These are phyloP conservation scores for Neurospora sp. DNA, from an alignment of 2,329 filamentous ascomycete genomes.

Conservation along the genomic window DNA sequence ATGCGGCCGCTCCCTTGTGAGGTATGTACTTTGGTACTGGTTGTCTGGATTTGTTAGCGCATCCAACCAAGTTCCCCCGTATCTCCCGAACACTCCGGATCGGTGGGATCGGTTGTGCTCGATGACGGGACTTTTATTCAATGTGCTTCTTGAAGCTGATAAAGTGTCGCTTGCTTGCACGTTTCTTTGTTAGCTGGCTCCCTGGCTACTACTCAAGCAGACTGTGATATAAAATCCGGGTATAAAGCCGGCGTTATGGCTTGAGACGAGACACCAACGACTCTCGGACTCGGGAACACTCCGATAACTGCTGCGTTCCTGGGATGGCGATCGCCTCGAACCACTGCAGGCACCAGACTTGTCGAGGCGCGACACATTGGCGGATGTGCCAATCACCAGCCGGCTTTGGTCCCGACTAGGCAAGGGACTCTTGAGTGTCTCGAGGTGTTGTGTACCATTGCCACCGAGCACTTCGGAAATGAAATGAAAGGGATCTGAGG, in stretches of 20 bases:
- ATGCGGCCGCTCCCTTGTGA: neutral
- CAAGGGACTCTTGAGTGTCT: neutral
- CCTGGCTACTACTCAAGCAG: neutral
- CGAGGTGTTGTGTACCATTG: neutral
- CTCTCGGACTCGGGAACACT: neutral
- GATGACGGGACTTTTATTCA: neutral
- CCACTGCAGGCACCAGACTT: neutral
- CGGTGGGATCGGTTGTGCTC: neutral
- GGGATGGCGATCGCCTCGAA: neutral
- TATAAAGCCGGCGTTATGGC: neutral
- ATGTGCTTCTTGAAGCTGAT: neutral
- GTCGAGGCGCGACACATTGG: neutral
- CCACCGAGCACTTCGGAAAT: neutral
- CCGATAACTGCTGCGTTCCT: neutral
- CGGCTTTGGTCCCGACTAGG: neutral
- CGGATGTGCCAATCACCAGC: neutral
- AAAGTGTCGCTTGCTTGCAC: neutral
- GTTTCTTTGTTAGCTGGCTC: neutral
- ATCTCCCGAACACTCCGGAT: neutral
- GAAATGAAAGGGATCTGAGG: neutral
- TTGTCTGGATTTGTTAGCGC: neutral
- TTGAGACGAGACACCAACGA: neutral
- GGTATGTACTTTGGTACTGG: neutral
- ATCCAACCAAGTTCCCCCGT: neutral
- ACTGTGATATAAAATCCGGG: neutral